phyloP scores from a whole-genome alignment of 371 early-diverging fungal genomes.

The Amoeboaphelidium protococcarum region DNA sequence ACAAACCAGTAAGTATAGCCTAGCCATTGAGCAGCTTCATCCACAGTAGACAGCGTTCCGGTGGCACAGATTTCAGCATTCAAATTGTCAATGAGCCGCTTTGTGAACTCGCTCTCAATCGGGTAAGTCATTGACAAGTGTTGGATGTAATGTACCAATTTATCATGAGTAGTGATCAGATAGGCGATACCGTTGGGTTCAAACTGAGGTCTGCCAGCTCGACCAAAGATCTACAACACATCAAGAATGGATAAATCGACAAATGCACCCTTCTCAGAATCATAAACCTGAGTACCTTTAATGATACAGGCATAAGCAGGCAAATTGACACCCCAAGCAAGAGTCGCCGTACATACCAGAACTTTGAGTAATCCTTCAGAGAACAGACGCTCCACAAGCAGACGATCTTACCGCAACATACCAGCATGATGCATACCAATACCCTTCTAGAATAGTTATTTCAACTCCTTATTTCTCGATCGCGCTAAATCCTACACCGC shows the following conservation, averaged over 20 bases:
- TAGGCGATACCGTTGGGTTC: constrained; percentile 91
- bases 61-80: constrained; percentile 95
- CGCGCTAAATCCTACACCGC: too few species aligned
- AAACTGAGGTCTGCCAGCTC: constrained; percentile 98
- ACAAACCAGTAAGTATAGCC: constrained; percentile 91
- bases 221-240: constrained; percentile 96
- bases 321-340: constrained; percentile 99
- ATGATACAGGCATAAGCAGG: constrained; percentile 98
- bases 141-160: constrained; percentile 80
- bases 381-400: constrained; percentile 82
- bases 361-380: constrained; percentile 72
- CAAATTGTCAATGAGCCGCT: constrained; percentile 59
- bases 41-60: constrained; percentile 60
- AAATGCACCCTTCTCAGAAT: constrained; percentile 66
- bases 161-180: constrained; percentile 76
- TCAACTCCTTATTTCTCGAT: constrained; percentile 52
- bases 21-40: constrained; percentile 89
- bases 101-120: constrained; percentile 89
- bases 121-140: constrained; percentile 81
- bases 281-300: constrained; percentile 94
- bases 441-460: constrained; percentile 74
- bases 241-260: constrained; percentile 68
- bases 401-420: constrained; percentile 79
- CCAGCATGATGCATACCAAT: constrained; percentile 98
- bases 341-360: constrained; percentile 90